Base-by-base conservation (phyloP, 139 green algal genomes). In the Tetradesmus obliquus region DNA sequence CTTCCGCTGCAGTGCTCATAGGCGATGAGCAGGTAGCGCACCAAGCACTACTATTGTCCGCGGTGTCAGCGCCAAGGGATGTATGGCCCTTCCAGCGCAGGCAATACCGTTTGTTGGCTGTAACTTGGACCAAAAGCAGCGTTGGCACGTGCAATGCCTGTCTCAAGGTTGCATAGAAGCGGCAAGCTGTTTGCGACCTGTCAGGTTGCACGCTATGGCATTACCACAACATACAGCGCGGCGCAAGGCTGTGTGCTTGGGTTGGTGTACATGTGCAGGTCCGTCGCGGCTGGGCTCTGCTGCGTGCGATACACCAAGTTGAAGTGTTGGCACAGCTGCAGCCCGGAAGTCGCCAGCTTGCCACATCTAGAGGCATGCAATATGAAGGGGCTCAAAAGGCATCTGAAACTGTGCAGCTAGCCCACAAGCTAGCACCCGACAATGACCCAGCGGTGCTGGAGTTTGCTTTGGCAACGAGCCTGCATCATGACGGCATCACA, bases 401-500 rank as follows among this genome's bases (percentile, higher is more conserved):
- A 20, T 87, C 54, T 24, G 80, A 58, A 45, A 24, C 22, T 22
- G 51, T 86, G 55, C 53, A 20, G 2, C 5, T 72, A 13, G 62
- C 10, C 32, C 1, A 79, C 10, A 3, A 32, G 62, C 0, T 82
- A 51, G 12, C 84, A 20, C 60, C 60, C 3, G 60, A 60, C 12
- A 32, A 12, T 19, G 84, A 89, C 45, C 32, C 60, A 17, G 84
- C 84, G 19, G 62, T 81, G 84, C 84, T 89, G 13, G 84, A 89
- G 62, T 89, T 89, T 89, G 84, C 58, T 5, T 5, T 89, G 51
- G 60, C 84, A 1, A n/a, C 71, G 1, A 19, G 17, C 2, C 60
- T 60, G 17, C 84, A 89, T 45, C 84, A 89, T 60, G 84, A 89
- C 54, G 84, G 60, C 5, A 89, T 89, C 10, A 89, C 84, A 32